Evolutionary conservation across 2,329 filamentous ascomycete genomes (phyloP).

Genomic region (Cryphonectria carpinicola): DNA sequence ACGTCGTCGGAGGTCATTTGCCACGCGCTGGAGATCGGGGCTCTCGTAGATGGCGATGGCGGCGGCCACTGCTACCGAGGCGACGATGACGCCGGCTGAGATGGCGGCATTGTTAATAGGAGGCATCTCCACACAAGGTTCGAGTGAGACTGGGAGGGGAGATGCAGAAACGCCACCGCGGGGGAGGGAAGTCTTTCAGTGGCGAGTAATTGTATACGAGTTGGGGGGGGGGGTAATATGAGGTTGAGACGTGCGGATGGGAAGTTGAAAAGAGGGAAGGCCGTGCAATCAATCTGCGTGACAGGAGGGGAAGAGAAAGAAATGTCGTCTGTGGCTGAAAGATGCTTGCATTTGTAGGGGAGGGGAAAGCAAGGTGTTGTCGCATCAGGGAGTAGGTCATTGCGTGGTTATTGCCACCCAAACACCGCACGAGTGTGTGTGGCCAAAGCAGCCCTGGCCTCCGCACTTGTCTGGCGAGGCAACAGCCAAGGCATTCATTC

Average conservation of each 20-base stretch:
- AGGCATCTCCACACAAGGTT: slow-evolving; percentile 48
- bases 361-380: slow-evolving; percentile 5
- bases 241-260: not conserved
- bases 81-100: slow-evolving; percentile 62
- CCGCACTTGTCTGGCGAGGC: slow-evolving; percentile 14
- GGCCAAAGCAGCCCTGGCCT: slow-evolving; percentile 19
- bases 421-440: not conserved
- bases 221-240: not conserved
- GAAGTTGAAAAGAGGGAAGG: not conserved
- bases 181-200: not conserved
- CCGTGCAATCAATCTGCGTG: not conserved
- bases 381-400: slow-evolving; percentile 1
- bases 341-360: slow-evolving; percentile 3
- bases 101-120: slow-evolving; percentile 58
- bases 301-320: not conserved
- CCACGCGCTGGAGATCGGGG: slow-evolving; percentile 64
- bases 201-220: not conserved
- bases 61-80: slow-evolving; percentile 60
- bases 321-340: not conserved
- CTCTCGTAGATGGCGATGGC: slow-evolving; percentile 67
- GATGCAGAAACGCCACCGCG: not conserved
- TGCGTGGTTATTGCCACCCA: slow-evolving; percentile 22
- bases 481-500: slow-evolving; percentile 18
- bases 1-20: slow-evolving; percentile 63
- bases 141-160: not conserved